These are phyloP conservation scores for Clitopilus hobsonii DNA, from an alignment of 768 basidiomycete species.

Conservation along the genomic window DNA sequence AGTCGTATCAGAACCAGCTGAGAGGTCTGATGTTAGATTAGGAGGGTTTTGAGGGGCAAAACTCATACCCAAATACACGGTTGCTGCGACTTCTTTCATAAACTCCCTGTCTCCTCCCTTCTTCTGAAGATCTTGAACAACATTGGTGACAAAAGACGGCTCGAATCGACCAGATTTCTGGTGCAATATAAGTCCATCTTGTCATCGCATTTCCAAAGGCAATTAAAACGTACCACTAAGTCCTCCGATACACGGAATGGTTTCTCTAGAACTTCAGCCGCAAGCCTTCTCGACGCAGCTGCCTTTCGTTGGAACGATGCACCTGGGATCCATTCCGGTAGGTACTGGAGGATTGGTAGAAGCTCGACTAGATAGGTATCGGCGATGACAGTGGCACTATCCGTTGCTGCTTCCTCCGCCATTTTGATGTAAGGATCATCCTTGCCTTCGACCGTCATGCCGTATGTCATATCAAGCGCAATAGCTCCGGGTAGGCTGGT, in stretches of 20 bases:
- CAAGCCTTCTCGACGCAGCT: slow-evolving; percentile 19
- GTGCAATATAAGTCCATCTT: no score
- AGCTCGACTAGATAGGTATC: background rate
- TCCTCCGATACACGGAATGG: slow-evolving; percentile 23
- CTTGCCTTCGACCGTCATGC: background rate
- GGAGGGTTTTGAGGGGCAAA: slow-evolving; percentile 16
- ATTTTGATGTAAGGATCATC: background rate
- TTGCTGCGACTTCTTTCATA: slow-evolving; percentile 14
- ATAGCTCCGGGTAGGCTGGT: background rate
- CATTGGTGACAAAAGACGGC: slow-evolving; percentile 10
- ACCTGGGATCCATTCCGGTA: slow-evolving; percentile 36
- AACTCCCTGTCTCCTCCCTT: background rate
- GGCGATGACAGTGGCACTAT: background rate
- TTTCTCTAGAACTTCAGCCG: slow-evolving; percentile 25
- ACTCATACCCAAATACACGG: slow-evolving; percentile 12
- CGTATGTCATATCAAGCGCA: background rate
- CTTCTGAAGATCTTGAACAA: slow-evolving; percentile 8
- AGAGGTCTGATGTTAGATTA: slow-evolving; percentile 23
- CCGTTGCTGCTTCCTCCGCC: background rate
- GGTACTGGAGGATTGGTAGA: slow-evolving; percentile 6
- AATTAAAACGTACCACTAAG: slow-evolving; percentile 17
- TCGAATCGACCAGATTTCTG: slow-evolving; percentile 11
- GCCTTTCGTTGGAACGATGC: slow-evolving; percentile 28
- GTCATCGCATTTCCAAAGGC: background rate
- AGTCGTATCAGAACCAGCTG: slow-evolving; percentile 13